A percentile compares a stretch with the other conserved stretches of the same genome.
These are phyloP conservation scores for Tetradesmus obliquus DNA, from an alignment of 139 green algal species.

Conservation along the genomic window DNA sequence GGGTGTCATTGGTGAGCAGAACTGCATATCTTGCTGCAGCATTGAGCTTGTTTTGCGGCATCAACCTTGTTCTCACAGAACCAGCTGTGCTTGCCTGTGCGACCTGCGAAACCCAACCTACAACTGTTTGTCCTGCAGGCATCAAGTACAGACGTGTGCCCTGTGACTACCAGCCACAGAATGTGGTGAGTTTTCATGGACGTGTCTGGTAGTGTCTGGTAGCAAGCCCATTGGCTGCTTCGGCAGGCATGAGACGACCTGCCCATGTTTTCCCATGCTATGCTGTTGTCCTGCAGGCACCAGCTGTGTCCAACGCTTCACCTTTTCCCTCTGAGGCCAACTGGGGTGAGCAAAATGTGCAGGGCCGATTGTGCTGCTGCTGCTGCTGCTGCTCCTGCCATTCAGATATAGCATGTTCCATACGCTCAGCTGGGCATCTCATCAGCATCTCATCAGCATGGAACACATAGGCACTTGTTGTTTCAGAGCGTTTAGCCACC, in stretches of 20 bases:
- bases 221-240: not conserved
- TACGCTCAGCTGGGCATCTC: not conserved
- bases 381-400: too few relatives aligned
- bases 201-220: not conserved
- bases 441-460: not conserved
- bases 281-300: not conserved
- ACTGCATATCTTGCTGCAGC: not conserved
- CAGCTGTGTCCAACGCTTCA: not conserved
- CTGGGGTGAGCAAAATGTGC: conserved; percentile 3
- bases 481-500: not conserved
- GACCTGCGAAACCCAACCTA: too few relatives aligned
- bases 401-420: not conserved
- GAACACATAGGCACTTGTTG: too few relatives aligned
- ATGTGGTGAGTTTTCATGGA: not conserved
- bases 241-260: not conserved
- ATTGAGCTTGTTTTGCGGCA: not conserved
- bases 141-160: conserved; percentile 42
- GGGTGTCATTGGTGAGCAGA: conserved; percentile 55
- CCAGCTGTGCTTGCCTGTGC: too few relatives aligned
- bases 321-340: conserved; percentile 1
- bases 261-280: not conserved
- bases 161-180: conserved; percentile 31
- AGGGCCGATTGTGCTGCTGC: not conserved
- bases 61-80: not conserved
- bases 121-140: not conserved